Base-by-base conservation (phyloP, 225 moss, liverwort and hornwort species). In the Pleurozium schreberi region DNA sequence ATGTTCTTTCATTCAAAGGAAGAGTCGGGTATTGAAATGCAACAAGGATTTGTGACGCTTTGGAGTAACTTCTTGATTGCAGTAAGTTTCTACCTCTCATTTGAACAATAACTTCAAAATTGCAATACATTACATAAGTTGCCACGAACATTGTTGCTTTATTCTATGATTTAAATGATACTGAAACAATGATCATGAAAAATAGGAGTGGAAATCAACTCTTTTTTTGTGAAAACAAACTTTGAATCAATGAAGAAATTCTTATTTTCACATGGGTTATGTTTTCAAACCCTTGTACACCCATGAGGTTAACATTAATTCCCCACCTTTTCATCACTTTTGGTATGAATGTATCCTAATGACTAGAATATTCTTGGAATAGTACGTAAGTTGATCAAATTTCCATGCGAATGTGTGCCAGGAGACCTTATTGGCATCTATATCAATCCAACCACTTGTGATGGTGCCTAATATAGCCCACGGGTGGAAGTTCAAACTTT, bases 341-440 rank as follows among this genome's bases (percentile, higher is more conserved):
- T 52, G 22, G 52, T 50, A 15, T 23, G 25, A 77, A 36, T 77
- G 36, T 36, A 10, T 1, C 4, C n/a, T 17, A 17, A n/a, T 78
- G n/a, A 57, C 26, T 0, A 18, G 3, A 38, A 0, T 26, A 25
- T 10, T 6, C 7, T 57, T n/a, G 4, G 4, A 38, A 26, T 16
- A 10, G 6, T n/a, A 26, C 27, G 4, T 25, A 6, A 79, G 6
- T 57, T 81, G 30, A 61, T 60, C 5, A 61, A 13, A 13, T 60
- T 21, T 66, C 65, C 42, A 38, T 27, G 28, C 53, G 68, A 52
- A 62, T 74, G 40, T 53, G 45, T 88, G 45, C 16, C 22, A 89
- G 47, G 89, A 84, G 38, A 84, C 31, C 17, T 73, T 84, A 42
- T 0, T 84, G 89, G 84, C 84, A 31, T 6, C 78, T 26, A n/a